Base-by-base conservation (phyloP, 202 grass and related monocot species). In the Hordeum pubiflorum region DNA sequence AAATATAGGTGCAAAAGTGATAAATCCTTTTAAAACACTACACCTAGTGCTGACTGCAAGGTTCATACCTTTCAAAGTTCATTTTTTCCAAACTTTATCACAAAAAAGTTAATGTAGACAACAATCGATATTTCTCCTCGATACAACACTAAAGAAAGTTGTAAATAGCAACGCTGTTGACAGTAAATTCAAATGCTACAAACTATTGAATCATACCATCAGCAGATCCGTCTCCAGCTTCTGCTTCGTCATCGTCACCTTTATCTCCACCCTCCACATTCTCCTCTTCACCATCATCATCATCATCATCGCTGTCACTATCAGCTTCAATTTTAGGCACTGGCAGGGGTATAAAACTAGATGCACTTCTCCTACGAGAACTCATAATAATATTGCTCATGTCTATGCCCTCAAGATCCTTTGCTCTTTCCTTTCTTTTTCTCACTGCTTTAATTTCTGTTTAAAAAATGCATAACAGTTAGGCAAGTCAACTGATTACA, bases 381-480 rank as follows among this genome's bases (percentile, higher is more conserved):
- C 92, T 99, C 23, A 90, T 85, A 29, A 99, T 90, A 69, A 99
- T 96, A 85, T 99, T 99, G 87, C 90, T 93, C 88, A 65, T 93
- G 36, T 99, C 96, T 79, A 99, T 99, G 46, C 96, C 96, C 82
- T 96, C 96, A 63, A 99, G 87, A 75, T 99, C 96, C 79, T 93
- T 99, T 37, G 90, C 92, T 87, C 88, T 99, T 86, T 99, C 92
- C 79, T 96, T 99, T 83, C 83, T 93, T 84, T 85, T 99, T 67
- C 88, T 96, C 20, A 96, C 86, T 55, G 87, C 82, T 85, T 96
- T 99, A 88, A 99, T 93, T 80, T 93, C 96, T 99, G 86, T 75
- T 7, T 3, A 82, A 72, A 61, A 40, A 27, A 85, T 85, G 77
- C 20, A 84, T 76, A 77, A 81, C 26, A 92, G 69, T 82, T 72